phyloP scores from a whole-genome alignment of 164 flowering plant genomes.

The Piper longum region DNA sequence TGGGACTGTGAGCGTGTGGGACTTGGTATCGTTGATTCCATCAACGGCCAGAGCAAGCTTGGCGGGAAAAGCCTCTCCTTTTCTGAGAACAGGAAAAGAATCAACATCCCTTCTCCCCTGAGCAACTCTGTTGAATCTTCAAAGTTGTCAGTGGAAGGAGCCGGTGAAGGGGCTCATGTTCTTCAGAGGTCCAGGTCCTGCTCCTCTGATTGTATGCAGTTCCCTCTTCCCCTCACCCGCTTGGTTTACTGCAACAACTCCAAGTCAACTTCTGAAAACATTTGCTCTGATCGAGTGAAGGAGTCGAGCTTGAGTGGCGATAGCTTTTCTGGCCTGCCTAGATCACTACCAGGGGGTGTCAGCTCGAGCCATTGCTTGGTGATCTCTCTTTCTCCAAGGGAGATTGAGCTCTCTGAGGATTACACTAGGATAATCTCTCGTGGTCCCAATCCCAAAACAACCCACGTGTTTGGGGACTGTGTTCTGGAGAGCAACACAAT shows the following conservation, averaged over 20 bases:
- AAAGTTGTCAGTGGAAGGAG: slow-evolving; percentile 25
- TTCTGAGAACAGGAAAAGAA: slow-evolving; percentile 36
- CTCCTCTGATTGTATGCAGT: slow-evolving; percentile 12
- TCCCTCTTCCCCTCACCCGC: slow-evolving; percentile 14
- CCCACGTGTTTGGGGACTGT: slow-evolving; percentile 72
- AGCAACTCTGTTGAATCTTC: slow-evolving; percentile 11
- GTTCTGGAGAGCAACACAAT: slow-evolving; percentile 31
- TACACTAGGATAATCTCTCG: slow-evolving; percentile 63
- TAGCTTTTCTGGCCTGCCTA: slow-evolving; percentile 16
- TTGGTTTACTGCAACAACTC: neutral
- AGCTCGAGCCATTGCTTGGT: slow-evolving; percentile 10
- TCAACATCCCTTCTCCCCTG: slow-evolving; percentile 43
- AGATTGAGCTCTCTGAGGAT: slow-evolving; percentile 76
- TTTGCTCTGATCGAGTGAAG: neutral
- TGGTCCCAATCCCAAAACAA: slow-evolving; percentile 44
- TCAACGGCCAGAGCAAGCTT: slow-evolving; percentile 19
- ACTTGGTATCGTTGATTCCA: slow-evolving; percentile 52
- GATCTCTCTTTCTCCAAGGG: slow-evolving; percentile 25
- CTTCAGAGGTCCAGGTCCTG: too few species aligned
- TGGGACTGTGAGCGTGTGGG: slow-evolving; percentile 32
- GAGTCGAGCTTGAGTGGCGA: neutral
- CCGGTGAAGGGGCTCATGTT: slow-evolving; percentile 23
- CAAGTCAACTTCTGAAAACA: slow-evolving; percentile 8
- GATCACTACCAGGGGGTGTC: slow-evolving; percentile 23
- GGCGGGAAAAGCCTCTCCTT: slow-evolving; percentile 15